These are phyloP conservation scores for Ambrosiella xylebori DNA, from an alignment of 2,329 filamentous ascomycete species.

Conservation along the genomic window DNA sequence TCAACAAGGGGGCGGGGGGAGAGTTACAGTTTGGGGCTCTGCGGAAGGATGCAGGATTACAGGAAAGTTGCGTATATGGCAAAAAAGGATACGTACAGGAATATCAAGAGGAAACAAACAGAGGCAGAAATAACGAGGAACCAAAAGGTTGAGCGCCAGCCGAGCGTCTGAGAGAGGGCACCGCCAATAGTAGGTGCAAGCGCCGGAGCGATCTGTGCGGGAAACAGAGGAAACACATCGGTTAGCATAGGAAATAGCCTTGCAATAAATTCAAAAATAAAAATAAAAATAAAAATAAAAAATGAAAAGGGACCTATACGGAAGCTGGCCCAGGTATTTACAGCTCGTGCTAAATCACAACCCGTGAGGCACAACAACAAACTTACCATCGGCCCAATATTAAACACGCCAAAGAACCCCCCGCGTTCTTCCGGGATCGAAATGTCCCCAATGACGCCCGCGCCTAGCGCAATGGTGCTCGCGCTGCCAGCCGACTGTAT, in stretches of 20 bases:
- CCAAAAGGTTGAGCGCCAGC: conserved; percentile 37
- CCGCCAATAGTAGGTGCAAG: conserved; percentile 35
- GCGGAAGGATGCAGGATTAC: not conserved
- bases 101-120: conserved; percentile 21
- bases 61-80: not conserved
- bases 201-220: conserved; percentile 24
- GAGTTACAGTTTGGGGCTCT: not conserved
- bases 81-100: conserved; percentile 13
- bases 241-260: not conserved
- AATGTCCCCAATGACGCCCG: conserved; percentile 21
- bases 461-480: conserved; percentile 21
- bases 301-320: too few relatives aligned
- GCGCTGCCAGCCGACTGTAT: conserved; percentile 21
- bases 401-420: conserved; percentile 21
- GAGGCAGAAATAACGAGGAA: conserved; percentile 31
- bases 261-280: not conserved
- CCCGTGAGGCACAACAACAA: not conserved
- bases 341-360: too few relatives aligned
- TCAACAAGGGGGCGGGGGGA: not conserved
- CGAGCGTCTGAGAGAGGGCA: conserved; percentile 27
- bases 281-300: not conserved
- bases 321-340: not conserved
- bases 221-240: not conserved
- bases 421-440: conserved; percentile 19
- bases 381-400: conserved; percentile 19